Conservation (phyloP, 2,329 filamentous ascomycete species). For the Scytalidium sp. region DNA sequence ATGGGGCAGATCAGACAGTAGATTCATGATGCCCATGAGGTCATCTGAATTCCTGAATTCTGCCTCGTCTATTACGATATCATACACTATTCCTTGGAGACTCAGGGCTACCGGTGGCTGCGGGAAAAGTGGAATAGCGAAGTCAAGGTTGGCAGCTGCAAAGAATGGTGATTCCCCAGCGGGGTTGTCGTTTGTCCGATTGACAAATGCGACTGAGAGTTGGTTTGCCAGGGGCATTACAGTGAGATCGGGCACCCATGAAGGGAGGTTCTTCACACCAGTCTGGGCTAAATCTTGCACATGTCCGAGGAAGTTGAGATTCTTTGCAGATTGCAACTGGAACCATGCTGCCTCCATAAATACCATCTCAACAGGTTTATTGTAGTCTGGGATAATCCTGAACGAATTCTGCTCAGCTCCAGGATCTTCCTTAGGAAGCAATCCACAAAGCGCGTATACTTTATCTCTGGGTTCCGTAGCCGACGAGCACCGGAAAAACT, state of each 20-base stretch:
- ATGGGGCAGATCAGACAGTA: not conserved
- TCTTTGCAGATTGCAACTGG: constrained; percentile 5
- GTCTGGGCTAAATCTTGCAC: constrained; percentile 6
- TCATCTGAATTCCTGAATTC: not conserved
- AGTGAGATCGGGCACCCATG: constrained; percentile 12
- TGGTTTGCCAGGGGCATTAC: not conserved
- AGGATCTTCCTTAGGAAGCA: constrained; percentile 1
- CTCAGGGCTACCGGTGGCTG: not conserved
- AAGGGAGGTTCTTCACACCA: constrained; percentile 7
- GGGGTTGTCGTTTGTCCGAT: not conserved
- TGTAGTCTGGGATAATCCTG: constrained; percentile 7
- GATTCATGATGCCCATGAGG: not conserved
- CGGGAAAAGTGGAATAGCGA: not conserved
- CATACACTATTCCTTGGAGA: not conserved
- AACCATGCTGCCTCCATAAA: constrained; percentile 7
- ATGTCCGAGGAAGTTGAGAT: constrained; percentile 7
- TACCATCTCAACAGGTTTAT: constrained; percentile 8
- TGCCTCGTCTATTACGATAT: not conserved
- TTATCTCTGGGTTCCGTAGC: constrained; percentile 12
- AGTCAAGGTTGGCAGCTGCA: not conserved
- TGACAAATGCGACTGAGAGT: not conserved
- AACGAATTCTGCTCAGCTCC: not conserved
- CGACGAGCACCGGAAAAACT: not conserved
- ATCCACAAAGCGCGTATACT: constrained; percentile 13
- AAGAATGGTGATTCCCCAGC: not conserved